Evolutionary conservation across 106 monocot genomes (phyloP).

Genomic region (Apostasia ramifera): DNA sequence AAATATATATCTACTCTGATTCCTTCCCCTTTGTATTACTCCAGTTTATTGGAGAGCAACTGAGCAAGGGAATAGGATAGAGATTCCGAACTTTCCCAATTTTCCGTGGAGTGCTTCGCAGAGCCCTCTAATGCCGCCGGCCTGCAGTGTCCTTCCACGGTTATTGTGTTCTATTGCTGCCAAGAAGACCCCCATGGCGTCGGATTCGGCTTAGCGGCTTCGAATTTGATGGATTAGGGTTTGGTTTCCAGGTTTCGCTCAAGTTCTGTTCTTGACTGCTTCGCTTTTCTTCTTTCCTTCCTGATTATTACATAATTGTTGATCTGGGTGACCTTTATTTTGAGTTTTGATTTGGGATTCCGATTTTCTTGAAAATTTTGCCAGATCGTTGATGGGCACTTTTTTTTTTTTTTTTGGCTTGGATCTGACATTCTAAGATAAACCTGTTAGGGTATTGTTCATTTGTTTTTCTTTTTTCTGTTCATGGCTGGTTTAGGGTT

Average conservation of each 20-base stretch:
- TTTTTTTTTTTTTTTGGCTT: neutral
- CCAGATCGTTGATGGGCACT: too few species aligned
- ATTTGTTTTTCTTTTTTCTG: too few species aligned
- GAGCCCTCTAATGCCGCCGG: neutral
- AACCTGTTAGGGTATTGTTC: neutral
- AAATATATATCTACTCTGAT: too few species aligned
- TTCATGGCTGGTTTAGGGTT: too few species aligned
- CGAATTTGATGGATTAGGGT: neutral
- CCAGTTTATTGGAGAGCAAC: too few species aligned
- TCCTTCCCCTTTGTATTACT: too few species aligned
- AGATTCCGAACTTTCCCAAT: neutral
- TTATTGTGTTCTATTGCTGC: neutral
- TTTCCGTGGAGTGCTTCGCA: neutral
- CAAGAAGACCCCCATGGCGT: neutral
- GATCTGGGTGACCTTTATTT: too few species aligned
- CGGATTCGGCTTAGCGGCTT: neutral
- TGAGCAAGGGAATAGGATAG: too few species aligned
- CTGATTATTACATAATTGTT: neutral
- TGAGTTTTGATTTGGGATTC: too few species aligned
- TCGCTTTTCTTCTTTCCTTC: neutral
- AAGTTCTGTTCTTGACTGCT: neutral
- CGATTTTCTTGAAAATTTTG: too few species aligned
- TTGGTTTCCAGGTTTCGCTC: neutral
- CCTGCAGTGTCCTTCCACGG: neutral
- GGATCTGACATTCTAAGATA: neutral